These are phyloP conservation scores for Xylaria sp. DNA, from an alignment of 2,329 filamentous ascomycete species.

Conservation along the genomic window DNA sequence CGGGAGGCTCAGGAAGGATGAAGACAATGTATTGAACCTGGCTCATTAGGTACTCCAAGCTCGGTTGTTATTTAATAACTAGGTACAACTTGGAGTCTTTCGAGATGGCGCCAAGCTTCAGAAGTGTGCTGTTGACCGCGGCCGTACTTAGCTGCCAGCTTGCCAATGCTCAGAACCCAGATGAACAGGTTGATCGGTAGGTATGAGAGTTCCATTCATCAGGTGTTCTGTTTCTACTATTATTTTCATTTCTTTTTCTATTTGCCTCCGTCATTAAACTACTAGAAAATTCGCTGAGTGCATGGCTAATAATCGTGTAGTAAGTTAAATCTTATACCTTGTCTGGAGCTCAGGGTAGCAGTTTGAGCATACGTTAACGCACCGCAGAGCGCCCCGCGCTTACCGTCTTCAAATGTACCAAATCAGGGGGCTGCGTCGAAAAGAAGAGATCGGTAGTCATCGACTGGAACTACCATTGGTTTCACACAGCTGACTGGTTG, in stretches of 20 bases:
- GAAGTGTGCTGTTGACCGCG: conserved; percentile 17
- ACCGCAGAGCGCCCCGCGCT: conserved; percentile 50
- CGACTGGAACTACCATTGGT: conserved; percentile 51
- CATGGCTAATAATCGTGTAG: conserved; percentile 16
- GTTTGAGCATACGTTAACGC: not conserved
- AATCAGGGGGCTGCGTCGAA: conserved; percentile 51
- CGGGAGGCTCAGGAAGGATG: not conserved
- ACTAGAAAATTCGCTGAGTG: not conserved
- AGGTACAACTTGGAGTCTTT: not conserved
- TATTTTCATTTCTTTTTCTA: not conserved
- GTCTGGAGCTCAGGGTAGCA: not conserved
- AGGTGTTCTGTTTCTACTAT: not conserved
- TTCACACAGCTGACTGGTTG: conserved; percentile 23
- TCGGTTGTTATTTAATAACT: not conserved
- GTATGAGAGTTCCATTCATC: not conserved
- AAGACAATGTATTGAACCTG: not conserved
- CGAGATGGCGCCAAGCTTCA: conserved; percentile 25
- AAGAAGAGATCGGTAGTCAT: conserved; percentile 57
- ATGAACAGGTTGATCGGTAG: conserved; percentile 28
- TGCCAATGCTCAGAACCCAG: conserved; percentile 26
- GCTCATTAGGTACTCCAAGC: not conserved
- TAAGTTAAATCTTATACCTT: conserved; percentile 7
- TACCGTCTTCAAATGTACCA: conserved; percentile 57
- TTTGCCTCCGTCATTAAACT: not conserved
- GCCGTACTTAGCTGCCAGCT: conserved; percentile 20